These are phyloP conservation scores for Heterobasidion parviporum DNA, from an alignment of 1,284 basidiomycete species.

Conservation along the genomic window DNA sequence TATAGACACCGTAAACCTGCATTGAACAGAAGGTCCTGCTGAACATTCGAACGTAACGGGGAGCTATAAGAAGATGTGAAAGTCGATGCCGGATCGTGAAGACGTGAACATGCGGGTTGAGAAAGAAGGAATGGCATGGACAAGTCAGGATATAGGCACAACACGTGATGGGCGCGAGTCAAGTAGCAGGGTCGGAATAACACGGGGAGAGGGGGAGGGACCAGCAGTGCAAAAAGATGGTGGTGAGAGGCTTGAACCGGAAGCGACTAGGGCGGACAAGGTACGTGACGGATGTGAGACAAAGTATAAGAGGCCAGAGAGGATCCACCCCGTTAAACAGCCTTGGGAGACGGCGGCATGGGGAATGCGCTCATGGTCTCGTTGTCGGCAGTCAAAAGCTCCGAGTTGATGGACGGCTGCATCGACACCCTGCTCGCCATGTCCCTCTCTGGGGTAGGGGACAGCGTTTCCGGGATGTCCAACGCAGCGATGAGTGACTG, in stretches of 20 bases:
- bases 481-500: constrained; percentile 58
- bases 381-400: constrained; percentile 9
- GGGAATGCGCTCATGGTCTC: constrained; percentile 15
- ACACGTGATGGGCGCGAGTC: background rate
- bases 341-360: constrained; percentile 6
- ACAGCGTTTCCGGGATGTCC: constrained; percentile 30
- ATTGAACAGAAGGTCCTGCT: too few relatives aligned
- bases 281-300: background rate
- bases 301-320: background rate
- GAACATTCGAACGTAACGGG: background rate
- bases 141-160: background rate
- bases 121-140: constrained; percentile 5
- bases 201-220: background rate
- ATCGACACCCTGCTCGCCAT: constrained; percentile 29
- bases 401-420: constrained; percentile 18
- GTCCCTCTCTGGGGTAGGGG: constrained; percentile 24
- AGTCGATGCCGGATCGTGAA: constrained; percentile 8
- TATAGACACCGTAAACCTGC: too few relatives aligned
- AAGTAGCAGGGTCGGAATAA: background rate
- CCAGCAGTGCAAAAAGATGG: background rate
- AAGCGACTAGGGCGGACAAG: background rate
- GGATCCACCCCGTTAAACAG: constrained; percentile 1
- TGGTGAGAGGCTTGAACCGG: background rate
- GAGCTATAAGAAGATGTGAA: constrained; percentile 8
- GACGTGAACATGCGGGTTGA: constrained; percentile 3